Evolutionary conservation across 1,284 basidiomycete species (phyloP).

Genomic region (Salmacisia buchloeana): DNA sequence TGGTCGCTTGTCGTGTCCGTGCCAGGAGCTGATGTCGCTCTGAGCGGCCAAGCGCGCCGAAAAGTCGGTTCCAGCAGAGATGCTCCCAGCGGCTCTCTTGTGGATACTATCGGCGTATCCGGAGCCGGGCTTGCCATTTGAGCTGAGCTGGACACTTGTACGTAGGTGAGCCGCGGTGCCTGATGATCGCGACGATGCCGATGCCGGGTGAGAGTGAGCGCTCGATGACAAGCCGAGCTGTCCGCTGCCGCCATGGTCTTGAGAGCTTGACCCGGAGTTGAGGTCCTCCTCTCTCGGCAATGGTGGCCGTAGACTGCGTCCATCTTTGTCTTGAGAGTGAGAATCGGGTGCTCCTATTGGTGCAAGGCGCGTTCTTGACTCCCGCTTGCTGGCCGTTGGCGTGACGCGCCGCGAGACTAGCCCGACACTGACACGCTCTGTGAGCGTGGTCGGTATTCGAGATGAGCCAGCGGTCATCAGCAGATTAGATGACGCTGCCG

Average conservation of each 20-base stretch:
- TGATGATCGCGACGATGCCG: neutral
- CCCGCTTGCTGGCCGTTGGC: neutral
- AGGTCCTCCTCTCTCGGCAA: neutral
- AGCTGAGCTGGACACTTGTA: neutral
- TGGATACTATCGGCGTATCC: neutral
- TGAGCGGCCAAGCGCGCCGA: constrained; percentile 24
- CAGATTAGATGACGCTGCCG: neutral
- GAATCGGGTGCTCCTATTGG: neutral
- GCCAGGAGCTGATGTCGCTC: constrained; percentile 16
- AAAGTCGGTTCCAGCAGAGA: constrained; percentile 14
- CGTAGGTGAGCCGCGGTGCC: neutral
- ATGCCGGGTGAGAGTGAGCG: neutral
- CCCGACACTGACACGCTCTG: no score
- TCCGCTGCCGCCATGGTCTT: neutral
- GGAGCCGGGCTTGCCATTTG: neutral
- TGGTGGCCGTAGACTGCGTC: neutral
- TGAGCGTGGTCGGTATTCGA: neutral
- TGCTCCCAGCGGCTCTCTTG: neutral
- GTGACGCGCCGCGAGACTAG: neutral
- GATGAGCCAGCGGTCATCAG: neutral
- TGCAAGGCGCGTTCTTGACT: neutral
- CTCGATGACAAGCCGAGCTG: neutral
- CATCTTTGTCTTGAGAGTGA: neutral
- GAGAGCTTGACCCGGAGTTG: neutral
- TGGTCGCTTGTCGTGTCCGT: neutral